Evolutionary conservation across 2,329 filamentous ascomycete species (phyloP).

Genomic region (Xylaria sp.): DNA sequence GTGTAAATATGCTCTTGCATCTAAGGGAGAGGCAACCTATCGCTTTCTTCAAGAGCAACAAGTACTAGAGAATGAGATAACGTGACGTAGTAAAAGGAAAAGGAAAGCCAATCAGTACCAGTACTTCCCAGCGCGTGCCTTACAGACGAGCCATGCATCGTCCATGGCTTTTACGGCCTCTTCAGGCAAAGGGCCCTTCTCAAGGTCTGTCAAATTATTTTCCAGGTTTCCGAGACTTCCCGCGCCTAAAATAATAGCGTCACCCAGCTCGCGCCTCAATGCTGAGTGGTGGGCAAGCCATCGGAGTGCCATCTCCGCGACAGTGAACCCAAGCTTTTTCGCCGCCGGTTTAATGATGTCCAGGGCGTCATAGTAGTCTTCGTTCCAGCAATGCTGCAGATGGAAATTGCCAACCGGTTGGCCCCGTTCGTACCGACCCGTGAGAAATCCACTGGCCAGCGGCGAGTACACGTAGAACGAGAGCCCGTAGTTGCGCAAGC

Average conservation of each 20-base stretch:
- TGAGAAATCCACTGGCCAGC: conserved; percentile 34
- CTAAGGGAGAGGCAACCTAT: no score
- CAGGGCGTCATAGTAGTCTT: conserved; percentile 29
- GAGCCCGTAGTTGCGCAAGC: conserved; percentile 56
- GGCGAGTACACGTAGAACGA: conserved; percentile 57
- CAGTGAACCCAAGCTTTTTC: conserved; percentile 51
- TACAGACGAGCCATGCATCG: conserved; percentile 29
- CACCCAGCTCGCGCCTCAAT: conserved; percentile 48
- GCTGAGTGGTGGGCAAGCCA: conserved; percentile 55
- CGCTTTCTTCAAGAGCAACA: no score
- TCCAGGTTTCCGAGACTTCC: conserved; percentile 52
- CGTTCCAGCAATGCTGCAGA: conserved; percentile 26
- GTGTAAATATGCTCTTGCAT: no score
- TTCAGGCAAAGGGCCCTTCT: conserved; percentile 54
- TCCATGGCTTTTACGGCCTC: conserved; percentile 30
- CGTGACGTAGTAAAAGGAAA: neutral
- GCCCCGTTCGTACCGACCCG: conserved; percentile 28
- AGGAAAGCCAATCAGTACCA: neutral
- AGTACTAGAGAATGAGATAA: no score
- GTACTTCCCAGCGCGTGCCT: conserved; percentile 13
- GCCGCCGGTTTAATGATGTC: conserved; percentile 47
- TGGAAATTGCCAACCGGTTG: conserved; percentile 19
- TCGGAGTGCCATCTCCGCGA: conserved; percentile 55
- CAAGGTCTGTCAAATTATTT: conserved; percentile 51
- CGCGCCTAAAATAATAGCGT: conserved; percentile 53